Conservation (phyloP, 225 moss, liverwort and hornwort species). For the Pleurozium schreberi region DNA sequence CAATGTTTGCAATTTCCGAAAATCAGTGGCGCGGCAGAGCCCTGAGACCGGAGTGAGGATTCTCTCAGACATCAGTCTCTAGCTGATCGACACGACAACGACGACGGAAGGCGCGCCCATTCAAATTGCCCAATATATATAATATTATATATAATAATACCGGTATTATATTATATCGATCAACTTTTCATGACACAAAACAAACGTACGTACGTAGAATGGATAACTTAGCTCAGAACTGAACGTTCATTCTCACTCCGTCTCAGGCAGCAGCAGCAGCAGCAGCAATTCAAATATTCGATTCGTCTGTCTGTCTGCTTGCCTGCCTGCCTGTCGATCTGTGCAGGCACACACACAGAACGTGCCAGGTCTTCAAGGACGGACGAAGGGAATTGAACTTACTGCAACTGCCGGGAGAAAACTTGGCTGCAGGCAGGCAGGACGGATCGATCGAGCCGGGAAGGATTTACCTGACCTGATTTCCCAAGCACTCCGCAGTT, state of each 20-base stretch:
- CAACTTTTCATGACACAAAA: neutral
- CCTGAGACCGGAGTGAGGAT: neutral
- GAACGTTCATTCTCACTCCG: neutral
- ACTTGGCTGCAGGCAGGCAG: too few species aligned
- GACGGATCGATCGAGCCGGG: too few species aligned
- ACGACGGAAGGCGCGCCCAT: too few species aligned
- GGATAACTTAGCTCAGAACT: too few species aligned
- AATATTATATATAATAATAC: too few species aligned
- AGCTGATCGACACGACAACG: too few species aligned
- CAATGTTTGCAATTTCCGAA: neutral
- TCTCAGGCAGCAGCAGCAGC: neutral
- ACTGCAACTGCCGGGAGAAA: neutral
- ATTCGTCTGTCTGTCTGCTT: neutral
- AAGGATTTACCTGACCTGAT: too few species aligned
- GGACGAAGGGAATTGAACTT: neutral
- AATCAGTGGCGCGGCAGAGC: neutral
- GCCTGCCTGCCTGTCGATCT: neutral
- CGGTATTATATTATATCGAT: neutral
- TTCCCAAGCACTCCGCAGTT: too few species aligned
- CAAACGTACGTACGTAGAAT: too few species aligned
- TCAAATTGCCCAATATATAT: neutral
- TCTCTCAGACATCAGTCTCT: too few species aligned
- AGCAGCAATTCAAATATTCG: slow-evolving; percentile 1
- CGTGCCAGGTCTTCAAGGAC: neutral
- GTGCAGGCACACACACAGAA: neutral